phyloP scores from a whole-genome alignment of 2,329 filamentous ascomycete species.

The Cladophialophora exuberans region DNA sequence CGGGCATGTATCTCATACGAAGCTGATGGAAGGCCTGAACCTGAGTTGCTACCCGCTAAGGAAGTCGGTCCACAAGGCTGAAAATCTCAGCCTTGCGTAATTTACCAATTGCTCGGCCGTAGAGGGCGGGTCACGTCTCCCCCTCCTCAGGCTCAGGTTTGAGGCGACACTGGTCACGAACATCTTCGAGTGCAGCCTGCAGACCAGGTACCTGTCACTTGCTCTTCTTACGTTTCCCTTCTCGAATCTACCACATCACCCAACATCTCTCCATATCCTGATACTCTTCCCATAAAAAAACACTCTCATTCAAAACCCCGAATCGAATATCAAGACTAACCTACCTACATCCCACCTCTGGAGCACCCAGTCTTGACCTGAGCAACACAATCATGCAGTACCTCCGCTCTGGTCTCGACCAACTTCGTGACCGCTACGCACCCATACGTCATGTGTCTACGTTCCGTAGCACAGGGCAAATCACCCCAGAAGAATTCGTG shows the following conservation, averaged over 20 bases:
- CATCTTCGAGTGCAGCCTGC: constrained; percentile 14
- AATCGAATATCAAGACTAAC: not conserved
- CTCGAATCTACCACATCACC: not conserved
- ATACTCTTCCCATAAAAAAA: too few relatives aligned
- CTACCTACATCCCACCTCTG: not conserved
- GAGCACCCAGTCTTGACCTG: not conserved
- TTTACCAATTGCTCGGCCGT: too few relatives aligned
- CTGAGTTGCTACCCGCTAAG: too few relatives aligned
- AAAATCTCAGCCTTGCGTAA: too few relatives aligned
- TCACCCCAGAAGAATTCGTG: constrained; percentile 96
- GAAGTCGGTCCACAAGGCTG: too few relatives aligned
- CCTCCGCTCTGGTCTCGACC: constrained; percentile 89
- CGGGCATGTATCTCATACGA: too few relatives aligned
- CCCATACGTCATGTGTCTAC: constrained; percentile 88
- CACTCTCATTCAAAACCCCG: too few relatives aligned
- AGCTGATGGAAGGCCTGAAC: too few relatives aligned
- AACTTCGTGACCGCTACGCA: constrained; percentile 86
- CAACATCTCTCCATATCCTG: too few relatives aligned
- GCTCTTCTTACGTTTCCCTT: not conserved
- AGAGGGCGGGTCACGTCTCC: too few relatives aligned
- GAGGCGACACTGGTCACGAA: constrained; percentile 1
- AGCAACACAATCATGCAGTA: constrained; percentile 73
- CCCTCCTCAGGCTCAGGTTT: too few relatives aligned
- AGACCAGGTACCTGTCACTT: not conserved
- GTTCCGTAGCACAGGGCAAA: constrained; percentile 90